phyloP scores from a whole-genome alignment of 768 basidiomycete species.

The Trametes meyenii region DNA sequence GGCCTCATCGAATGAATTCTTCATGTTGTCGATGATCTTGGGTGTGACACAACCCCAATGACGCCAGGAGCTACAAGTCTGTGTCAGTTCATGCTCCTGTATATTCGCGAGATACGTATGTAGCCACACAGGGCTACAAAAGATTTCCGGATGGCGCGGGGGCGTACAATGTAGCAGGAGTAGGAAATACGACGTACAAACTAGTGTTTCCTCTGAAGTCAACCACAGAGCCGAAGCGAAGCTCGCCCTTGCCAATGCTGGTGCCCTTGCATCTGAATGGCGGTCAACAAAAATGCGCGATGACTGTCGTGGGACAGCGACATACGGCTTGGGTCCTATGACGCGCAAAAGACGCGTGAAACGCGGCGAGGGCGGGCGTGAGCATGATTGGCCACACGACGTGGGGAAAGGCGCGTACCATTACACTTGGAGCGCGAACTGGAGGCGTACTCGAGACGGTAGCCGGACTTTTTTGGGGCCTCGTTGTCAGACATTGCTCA shows the following conservation, averaged over 20 bases:
- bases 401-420: conserved; percentile 48
- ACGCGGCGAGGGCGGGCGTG: conserved; percentile 28
- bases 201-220: conserved; percentile 70
- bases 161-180: background rate
- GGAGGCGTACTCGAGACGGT: conserved; percentile 77
- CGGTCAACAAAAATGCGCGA: conserved; percentile 25
- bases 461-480: conserved; percentile 55
- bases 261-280: conserved; percentile 52
- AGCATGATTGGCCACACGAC: conserved; percentile 27
- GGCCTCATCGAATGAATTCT: conserved; percentile 56
- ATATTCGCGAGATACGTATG: background rate
- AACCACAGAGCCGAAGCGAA: conserved; percentile 75
- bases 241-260: conserved; percentile 66
- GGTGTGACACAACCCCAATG: conserved; percentile 89
- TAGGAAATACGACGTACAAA: conserved; percentile 51
- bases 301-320: background rate
- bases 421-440: conserved; percentile 77
- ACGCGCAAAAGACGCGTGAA: conserved; percentile 32
- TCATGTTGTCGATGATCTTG: conserved; percentile 71
- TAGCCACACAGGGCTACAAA: background rate
- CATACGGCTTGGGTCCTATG: conserved; percentile 74
- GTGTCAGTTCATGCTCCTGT: background rate
- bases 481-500: conserved; percentile 42
- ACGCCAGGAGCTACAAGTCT: conserved; percentile 66
- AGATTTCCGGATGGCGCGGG: background rate